Percentiles rank a stretch among this genome's conserved stretches.
phyloP scores from a whole-genome alignment of 179 eudicot genomes.

The Carnegiea gigantea region DNA sequence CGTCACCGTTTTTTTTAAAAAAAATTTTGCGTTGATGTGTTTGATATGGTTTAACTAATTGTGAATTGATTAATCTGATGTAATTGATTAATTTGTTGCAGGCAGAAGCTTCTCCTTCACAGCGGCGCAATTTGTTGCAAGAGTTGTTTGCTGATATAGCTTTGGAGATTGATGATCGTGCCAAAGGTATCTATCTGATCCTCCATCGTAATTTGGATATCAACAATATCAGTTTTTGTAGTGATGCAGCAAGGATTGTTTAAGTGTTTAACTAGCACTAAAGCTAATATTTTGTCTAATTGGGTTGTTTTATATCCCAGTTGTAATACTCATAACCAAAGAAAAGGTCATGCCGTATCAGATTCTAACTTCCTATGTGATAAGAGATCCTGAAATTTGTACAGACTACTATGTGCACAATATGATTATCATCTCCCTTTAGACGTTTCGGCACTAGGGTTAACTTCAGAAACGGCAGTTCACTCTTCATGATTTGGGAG shows the following conservation, averaged over 20 bases:
- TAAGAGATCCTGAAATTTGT: background rate
- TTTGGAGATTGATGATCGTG: conserved; percentile 92
- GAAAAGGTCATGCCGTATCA: no score
- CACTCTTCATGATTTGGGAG: background rate
- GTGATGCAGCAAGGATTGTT: background rate
- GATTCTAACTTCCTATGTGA: background rate
- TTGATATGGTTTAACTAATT: background rate
- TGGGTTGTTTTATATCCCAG: background rate
- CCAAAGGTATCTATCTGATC: conserved; percentile 50
- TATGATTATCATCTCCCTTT: background rate
- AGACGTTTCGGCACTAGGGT: background rate
- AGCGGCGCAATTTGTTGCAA: conserved; percentile 71
- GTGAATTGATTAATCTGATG: background rate
- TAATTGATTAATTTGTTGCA: conserved; percentile 19
- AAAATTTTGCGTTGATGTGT: no score
- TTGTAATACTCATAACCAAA: background rate
- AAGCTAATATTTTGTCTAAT: background rate
- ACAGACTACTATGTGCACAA: background rate
- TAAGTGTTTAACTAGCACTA: no score
- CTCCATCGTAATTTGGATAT: no score
- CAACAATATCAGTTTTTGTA: background rate
- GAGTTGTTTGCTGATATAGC: conserved; percentile 90
- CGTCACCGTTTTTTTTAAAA: background rate
- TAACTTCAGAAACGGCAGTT: no score
- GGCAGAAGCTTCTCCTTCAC: conserved; percentile 82